phyloP scores from a whole-genome alignment of 2,329 filamentous ascomycete genomes.

The Pyricularia sp. region DNA sequence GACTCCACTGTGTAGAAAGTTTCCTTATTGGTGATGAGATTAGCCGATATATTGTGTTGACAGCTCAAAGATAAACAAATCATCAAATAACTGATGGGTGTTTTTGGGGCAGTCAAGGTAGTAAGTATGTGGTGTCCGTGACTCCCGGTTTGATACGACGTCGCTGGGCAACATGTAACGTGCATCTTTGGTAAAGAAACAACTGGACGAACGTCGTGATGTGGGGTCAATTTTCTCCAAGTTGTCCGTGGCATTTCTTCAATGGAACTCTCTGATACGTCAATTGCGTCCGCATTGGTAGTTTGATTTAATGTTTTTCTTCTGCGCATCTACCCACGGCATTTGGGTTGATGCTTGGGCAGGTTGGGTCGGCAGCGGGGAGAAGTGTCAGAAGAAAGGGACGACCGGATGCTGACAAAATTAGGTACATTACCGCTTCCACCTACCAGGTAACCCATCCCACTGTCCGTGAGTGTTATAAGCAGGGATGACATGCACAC shows the following conservation, averaged over 20 bases:
- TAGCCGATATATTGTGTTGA: not conserved
- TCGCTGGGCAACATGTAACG: not conserved
- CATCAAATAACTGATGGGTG: too few species aligned
- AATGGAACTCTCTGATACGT: not conserved
- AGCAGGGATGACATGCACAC: not conserved
- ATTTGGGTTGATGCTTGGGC: too few species aligned
- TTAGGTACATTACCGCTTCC: not conserved
- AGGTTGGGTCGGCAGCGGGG: not conserved
- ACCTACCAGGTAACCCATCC: too few species aligned
- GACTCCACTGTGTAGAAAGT: not conserved
- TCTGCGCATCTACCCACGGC: not conserved
- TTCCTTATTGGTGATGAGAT: not conserved
- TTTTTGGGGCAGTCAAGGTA: too few species aligned
- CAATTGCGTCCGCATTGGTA: not conserved
- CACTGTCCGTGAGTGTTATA: too few species aligned
- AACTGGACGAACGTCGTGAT: not conserved
- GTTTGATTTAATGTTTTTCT: not conserved
- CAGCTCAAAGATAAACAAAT: not conserved
- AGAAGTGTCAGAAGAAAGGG: not conserved
- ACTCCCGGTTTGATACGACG: too few species aligned
- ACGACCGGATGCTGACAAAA: not conserved
- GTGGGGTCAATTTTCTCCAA: not conserved
- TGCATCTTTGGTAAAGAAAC: not conserved
- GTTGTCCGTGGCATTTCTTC: not conserved
- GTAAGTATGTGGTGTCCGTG: too few species aligned